phyloP scores from a whole-genome alignment of 2,329 filamentous ascomycete species.

The Juglanconis sp. region DNA sequence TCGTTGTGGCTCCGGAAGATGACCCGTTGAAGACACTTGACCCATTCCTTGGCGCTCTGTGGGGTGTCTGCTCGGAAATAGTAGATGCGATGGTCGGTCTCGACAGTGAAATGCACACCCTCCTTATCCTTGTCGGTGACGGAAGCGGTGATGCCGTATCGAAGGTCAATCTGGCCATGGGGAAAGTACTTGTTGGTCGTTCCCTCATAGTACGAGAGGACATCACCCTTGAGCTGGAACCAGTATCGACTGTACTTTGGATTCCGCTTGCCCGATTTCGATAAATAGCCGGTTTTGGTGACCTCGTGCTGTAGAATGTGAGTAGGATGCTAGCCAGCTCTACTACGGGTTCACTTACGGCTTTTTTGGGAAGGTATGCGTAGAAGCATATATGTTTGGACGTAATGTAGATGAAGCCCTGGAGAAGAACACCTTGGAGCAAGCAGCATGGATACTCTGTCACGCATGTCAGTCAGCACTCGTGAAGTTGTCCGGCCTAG shows the following conservation, averaged over 20 bases:
- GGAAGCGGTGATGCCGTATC: conserved; percentile 85
- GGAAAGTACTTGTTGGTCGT: conserved; percentile 87
- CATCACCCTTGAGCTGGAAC: conserved; percentile 89
- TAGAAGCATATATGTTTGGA: conserved; percentile 94
- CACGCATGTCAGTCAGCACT: conserved; percentile 21
- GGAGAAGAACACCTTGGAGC: conserved; percentile 83
- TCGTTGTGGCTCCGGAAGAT: conserved; percentile 96
- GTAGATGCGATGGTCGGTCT: conserved; percentile 79
- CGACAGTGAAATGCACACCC: conserved; percentile 71
- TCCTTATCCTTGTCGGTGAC: conserved; percentile 77
- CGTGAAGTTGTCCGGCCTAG: neutral
- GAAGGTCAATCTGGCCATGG: conserved; percentile 84
- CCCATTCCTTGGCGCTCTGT: conserved; percentile 91
- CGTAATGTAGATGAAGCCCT: conserved; percentile 96
- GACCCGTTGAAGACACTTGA: conserved; percentile 86
- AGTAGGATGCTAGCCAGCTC: neutral
- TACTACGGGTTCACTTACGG: conserved; percentile 47
- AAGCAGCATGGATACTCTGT: conserved; percentile 91
- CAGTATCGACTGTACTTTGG: conserved; percentile 87
- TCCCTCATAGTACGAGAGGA: conserved; percentile 84
- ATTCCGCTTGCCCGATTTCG: conserved; percentile 84
- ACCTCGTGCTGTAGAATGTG: conserved; percentile 56
- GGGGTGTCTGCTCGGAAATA: conserved; percentile 86
- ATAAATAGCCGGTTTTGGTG: conserved; percentile 82
- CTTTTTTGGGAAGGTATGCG: conserved; percentile 92